These are phyloP conservation scores for Echinosophora koreensis DNA, from an alignment of 306 rosid genomes.

Conservation along the genomic window DNA sequence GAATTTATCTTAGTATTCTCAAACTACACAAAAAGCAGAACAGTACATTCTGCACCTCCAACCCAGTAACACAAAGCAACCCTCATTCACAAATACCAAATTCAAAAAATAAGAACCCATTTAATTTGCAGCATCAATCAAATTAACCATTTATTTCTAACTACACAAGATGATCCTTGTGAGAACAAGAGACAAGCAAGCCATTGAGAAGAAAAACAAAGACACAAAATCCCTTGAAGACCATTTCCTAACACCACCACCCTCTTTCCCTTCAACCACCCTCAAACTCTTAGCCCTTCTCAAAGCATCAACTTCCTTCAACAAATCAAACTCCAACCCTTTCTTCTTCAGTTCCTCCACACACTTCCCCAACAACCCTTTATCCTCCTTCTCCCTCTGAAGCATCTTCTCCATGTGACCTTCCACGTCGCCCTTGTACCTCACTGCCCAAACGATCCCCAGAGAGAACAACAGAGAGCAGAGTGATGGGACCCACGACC, in stretches of 20 bases:
- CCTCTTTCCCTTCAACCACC: constrained; percentile 63
- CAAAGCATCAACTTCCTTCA: constrained; percentile 93
- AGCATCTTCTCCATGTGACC: constrained; percentile 80
- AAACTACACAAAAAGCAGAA: constrained; percentile 64
- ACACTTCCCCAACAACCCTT: constrained; percentile 69
- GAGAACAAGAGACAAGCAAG: constrained; percentile 74
- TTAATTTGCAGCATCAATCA: not conserved
- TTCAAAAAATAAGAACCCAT: not conserved
- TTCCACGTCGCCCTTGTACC: constrained; percentile 93
- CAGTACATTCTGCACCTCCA: constrained; percentile 72
- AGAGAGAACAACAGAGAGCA: constrained; percentile 80
- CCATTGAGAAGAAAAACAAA: constrained; percentile 69
- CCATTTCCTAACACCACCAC: constrained; percentile 76
- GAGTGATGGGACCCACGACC: constrained; percentile 88
- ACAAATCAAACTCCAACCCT: constrained; percentile 88
- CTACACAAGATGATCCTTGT: constrained; percentile 80
- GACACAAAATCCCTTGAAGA: constrained; percentile 81
- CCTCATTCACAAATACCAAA: not conserved
- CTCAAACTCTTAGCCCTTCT: constrained; percentile 90
- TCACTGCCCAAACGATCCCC: constrained; percentile 79
- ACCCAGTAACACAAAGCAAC: not conserved
- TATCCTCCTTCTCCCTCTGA: constrained; percentile 85
- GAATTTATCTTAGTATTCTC: constrained; percentile 25
- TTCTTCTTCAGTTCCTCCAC: constrained; percentile 87
- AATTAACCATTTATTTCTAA: constrained; percentile 44